Evolutionary conservation across 345 rosid species (phyloP), one percentile per base, ranked within the genome.

Genomic region (Psidium guajava): DNA sequence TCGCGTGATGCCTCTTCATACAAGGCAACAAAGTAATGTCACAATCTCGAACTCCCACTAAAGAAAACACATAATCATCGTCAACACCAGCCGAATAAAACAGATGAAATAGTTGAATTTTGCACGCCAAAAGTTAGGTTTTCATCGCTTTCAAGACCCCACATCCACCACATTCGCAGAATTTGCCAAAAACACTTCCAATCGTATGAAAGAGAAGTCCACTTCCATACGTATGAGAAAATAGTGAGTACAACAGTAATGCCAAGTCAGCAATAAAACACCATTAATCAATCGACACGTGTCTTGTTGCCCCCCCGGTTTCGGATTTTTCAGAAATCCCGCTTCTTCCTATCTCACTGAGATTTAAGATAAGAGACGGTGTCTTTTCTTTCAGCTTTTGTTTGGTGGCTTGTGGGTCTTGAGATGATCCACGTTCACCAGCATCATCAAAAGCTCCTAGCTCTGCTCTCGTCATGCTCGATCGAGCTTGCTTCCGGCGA

Each of bases 401-500:
- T 69, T 22, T 36, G 80, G 80, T 69, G 47, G 80, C 7, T 2
- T 9, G 25, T 20, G 80, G 44, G 80, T 12, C 27, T 5, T 2
- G 27, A 1, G 20, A 52, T 54, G 51, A 54, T 44, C 73, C 85
- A 44, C 36, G 0, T 22, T 47, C 36, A 12, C 54, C 12, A 6
- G 21, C 49, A 15, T 5, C 57, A 0, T 44, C 27, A 56, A 58
- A 56, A 44, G 21, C 2, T 55, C 42, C 36, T 54, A 16, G 0
- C n/a, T 56, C 13, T 3, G 3, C 50, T 8, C 20, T 16, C 54
- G 2, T 18, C 18, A 1, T 21, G 69, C 36, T 16, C 5, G 27
- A 32, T 90, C 88, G 8, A 89, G 83, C n/a, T 91, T 90, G 88
- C 94, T 91, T 61, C 94, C 92, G 0, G 92, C 94, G 47, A 90